Base-by-base conservation (phyloP, 148 eudicot genomes). In the Polygonum aviculare region DNA sequence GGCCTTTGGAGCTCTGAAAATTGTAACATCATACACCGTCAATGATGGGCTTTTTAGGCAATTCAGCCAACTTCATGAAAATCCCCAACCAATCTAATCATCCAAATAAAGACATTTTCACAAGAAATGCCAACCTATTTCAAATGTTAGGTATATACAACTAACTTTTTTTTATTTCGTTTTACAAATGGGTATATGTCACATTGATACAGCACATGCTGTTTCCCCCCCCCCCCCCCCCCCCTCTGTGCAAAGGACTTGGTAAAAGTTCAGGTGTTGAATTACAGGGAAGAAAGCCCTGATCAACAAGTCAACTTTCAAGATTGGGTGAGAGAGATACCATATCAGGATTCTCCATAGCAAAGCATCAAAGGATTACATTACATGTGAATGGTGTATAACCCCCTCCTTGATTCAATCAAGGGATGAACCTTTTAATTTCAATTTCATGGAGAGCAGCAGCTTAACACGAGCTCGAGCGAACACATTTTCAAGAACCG, bases 111-210 rank as follows among this genome's bases (percentile, higher is more conserved):
- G 16, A 11, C 69, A 60, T 3, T 11, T 26, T 11, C 3, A 67
- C 41, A 67, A 12, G n/a, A 14, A 67, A 36, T 67, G 6, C 38
- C 6, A 35, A 12, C 36, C 36, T 65, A 67, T 63, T 36, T 36
- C 72, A 67, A 12, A 3, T 67, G 44, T 38, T 35, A 35, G 6
- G 44, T 67, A 14, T 67, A 67, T 67, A 67, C 72, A 67, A 67
- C 72, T 67, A 15, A 38, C 72, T 33, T 31, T 31, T 36, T 67
- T 31, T 36, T 67, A 36, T 62, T 62, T 26, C 31, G 69, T 62
- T 62, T 62, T 62, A 62, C 69, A 54, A 2, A 54, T 54, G 60
- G 60, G 60, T 54, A 54, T 54, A 54, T n/a, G 60, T 54, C 60
- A 62, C 16, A 26, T 8, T 22, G 39, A 62, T 9, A 26, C 12